Percentiles rank a stretch among this genome's conserved stretches.
Conservation (phyloP, 1,284 basidiomycete genomes). For the Blastosporella zonata region DNA sequence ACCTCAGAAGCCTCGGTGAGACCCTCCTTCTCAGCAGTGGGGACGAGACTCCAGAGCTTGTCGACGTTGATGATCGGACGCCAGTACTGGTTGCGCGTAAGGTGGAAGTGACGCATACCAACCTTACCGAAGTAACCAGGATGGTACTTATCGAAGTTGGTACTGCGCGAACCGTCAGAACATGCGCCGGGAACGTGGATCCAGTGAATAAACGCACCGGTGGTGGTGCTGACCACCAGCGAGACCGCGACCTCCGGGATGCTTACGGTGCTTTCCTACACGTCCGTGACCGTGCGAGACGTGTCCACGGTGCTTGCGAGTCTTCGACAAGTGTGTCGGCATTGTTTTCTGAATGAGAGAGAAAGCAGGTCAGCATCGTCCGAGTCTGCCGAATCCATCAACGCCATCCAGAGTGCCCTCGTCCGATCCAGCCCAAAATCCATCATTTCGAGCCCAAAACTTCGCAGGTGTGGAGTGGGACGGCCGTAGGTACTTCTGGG, state of each 20-base stretch:
- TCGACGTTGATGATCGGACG: conserved; percentile 96
- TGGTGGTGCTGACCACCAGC: conserved; percentile 99
- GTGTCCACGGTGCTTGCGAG: conserved; percentile 98
- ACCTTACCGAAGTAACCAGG: conserved; percentile 99
- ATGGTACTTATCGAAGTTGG: conserved; percentile 94
- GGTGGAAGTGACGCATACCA: conserved; percentile 98
- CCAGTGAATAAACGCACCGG: conserved; percentile 56
- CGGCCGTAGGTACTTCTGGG: conserved; percentile 3
- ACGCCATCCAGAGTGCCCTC: conserved; percentile 43
- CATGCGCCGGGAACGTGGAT: neutral
- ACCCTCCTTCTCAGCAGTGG: conserved; percentile 73
- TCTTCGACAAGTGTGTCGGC: conserved; percentile 94
- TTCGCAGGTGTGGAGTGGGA: conserved; percentile 19
- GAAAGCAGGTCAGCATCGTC: conserved; percentile 19
- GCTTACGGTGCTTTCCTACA: conserved; percentile 99
- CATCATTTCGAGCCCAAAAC: conserved; percentile 27
- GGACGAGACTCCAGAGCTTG: conserved; percentile 85
- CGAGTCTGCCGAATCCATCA: conserved; percentile 20
- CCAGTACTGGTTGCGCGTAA: conserved; percentile 90
- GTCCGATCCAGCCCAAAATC: conserved; percentile 35
- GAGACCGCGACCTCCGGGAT: conserved; percentile 99
- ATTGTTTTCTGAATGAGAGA: conserved; percentile 55
- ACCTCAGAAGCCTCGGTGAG: conserved; percentile 68
- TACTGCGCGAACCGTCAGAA: conserved; percentile 39
- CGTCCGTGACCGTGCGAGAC: conserved; percentile 99